Base-by-base conservation (phyloP, 345 rosid genomes). In the Anastatica hierochuntica region DNA sequence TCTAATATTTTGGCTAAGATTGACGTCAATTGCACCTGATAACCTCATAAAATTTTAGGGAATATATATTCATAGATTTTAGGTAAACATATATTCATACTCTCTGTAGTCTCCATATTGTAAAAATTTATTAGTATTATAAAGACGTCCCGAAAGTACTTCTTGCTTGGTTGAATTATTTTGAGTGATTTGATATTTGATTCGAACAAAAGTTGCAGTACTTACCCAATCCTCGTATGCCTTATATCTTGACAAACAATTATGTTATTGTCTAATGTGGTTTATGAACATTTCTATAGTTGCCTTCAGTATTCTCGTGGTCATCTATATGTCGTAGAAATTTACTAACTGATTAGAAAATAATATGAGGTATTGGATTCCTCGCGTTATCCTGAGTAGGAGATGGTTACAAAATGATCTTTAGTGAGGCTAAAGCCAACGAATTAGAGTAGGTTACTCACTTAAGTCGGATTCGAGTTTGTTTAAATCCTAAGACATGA, bases 111-210 rank as follows among this genome's bases (percentile, higher is more conserved):
- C 27, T 12, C 17, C 12, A 2, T 18, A 33, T 33, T 49, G 17
- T 33, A 49, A 18, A 16, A 18, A 18, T 7, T 8, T 18, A 47
- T 18, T 18, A 31, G 17, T 18, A n/a, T n/a, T 10, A 10, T 49
- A 21, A 49, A n/a, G 54, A 31, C 10, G n/a, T 31, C 33, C 8
- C 23, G 29, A 18, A 8, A 2, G 5, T 7, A 30, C 53, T n/a
- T 17, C 26, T 35, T 39, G 11, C 13, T 43, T 42, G 13, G 19
- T 56, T 56, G 8, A 9, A 19, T n/a, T 6, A 43, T 26, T 33
- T 30, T 2, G 19, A 56, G 50, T 56, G 60, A 56, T 43, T 43
- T 31, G 42, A 56, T 31, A 6, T 9, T 12, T 56, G 42, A 56
- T 16, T 19, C 20, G 43, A 13, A 18, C 31, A 13, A 56, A 56